Evolutionary conservation across 108 stramenopile species (phyloP).

Genomic region (Phaeodactylum tricornutum): DNA sequence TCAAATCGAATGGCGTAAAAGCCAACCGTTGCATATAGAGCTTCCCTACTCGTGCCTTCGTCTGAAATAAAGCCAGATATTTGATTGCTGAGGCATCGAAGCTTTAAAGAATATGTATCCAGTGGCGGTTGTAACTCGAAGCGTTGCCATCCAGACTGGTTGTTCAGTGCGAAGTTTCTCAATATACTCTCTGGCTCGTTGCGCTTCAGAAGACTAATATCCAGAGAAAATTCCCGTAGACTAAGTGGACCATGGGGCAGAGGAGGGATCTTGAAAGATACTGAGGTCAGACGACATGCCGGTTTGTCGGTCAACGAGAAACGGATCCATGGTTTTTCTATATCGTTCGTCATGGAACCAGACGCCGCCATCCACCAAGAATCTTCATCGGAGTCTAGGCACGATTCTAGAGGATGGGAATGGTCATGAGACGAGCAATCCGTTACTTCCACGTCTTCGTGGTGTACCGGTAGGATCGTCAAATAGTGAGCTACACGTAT

Average conservation of each 20-base stretch:
- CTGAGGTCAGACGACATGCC: background rate
- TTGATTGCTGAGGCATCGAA: no score
- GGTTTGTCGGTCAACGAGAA: background rate
- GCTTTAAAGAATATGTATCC: no score
- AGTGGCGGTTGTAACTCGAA: no score
- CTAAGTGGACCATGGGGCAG: slow-evolving; percentile 4
- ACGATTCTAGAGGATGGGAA: background rate
- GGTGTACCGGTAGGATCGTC: background rate
- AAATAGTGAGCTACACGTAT: background rate
- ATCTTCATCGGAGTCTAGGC: background rate
- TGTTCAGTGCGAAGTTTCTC: no score
- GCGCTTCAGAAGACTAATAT: background rate
- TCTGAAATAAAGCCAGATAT: no score
- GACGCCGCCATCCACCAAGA: slow-evolving; percentile 1
- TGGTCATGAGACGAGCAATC: background rate
- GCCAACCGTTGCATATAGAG: no score
- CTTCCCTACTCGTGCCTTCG: no score
- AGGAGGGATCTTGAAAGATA: background rate
- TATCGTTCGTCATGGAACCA: background rate
- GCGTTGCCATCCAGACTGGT: no score
- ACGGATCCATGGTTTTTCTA: background rate
- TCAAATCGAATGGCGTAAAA: no score
- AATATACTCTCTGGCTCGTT: no score
- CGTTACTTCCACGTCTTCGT: background rate
- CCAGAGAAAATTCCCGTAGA: slow-evolving; percentile 3